A percentile compares a stretch with the other conserved stretches of the same genome.
Conservation (phyloP, 805 yeast species). For the Geotrichum ghanense region DNA sequence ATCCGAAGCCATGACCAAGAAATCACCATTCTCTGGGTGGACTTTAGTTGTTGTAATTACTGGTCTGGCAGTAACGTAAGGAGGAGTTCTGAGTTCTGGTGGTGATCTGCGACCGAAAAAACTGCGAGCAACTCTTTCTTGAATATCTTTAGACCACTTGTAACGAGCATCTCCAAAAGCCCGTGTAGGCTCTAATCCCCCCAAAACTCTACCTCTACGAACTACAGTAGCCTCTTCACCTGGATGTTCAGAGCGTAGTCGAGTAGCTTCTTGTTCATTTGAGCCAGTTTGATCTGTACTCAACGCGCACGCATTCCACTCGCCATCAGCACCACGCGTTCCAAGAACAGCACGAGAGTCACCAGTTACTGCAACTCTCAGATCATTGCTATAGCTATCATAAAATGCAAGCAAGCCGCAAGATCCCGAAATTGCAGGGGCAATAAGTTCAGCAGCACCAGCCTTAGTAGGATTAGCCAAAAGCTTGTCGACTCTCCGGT, state of each 20-base stretch:
- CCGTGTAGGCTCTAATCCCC: constrained; percentile 87
- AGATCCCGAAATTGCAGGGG: constrained; percentile 93
- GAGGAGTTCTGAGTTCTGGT: constrained; percentile 74
- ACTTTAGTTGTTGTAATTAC: constrained; percentile 75
- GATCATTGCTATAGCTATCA: constrained; percentile 57
- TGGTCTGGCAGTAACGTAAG: constrained; percentile 96
- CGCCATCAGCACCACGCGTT: constrained; percentile 39
- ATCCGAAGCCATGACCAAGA: constrained; percentile 86
- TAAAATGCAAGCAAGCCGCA: constrained; percentile 84
- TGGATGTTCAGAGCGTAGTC: constrained; percentile 83
- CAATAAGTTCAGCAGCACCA: constrained; percentile 55
- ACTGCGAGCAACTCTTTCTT: constrained; percentile 57
- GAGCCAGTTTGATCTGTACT: constrained; percentile 93
- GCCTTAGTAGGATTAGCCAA: constrained; percentile 53
- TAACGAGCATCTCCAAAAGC: constrained; percentile 97
- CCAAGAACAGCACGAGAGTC: constrained; percentile 91
- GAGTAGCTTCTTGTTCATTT: constrained; percentile 72
- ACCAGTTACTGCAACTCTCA: constrained; percentile 92
- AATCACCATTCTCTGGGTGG: constrained; percentile 61
- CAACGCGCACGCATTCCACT: constrained; percentile 82
- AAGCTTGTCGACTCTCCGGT: constrained; percentile 57
- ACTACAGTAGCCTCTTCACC: constrained; percentile 68
- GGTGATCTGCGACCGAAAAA: constrained; percentile 67
- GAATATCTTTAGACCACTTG: constrained; percentile 68
- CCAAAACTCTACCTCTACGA: constrained; percentile 80